Evolutionary conservation across 2,329 filamentous ascomycete species (phyloP), one percentile per base, ranked within the genome.

Genomic region (Aspergillaceae sp.): DNA sequence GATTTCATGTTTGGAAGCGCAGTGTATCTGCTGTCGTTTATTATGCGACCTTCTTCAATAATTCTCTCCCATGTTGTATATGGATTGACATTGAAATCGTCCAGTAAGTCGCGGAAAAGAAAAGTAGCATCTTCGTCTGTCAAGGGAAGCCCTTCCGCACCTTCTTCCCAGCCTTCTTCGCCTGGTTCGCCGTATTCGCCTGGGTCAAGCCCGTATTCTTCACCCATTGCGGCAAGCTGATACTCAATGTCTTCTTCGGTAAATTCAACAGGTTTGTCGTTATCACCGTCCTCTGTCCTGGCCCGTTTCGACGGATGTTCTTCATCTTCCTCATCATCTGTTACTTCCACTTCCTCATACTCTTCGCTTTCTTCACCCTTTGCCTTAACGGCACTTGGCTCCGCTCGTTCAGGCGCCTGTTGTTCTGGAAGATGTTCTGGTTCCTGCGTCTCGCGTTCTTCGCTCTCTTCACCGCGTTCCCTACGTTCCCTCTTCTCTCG

Each of bases 231-330:
- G 44, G 87, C 86, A 8, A 98, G 74, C 61, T 98, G 92, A 61
- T 84, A 90, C 33, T 87, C 90, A 56, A 98, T 94, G 60, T 98
- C 92, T 44, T 90, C 91, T 64, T 97, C 92, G 46, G 86, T 87
- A 58, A 95, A 94, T 58, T 96, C 91, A 5, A 92, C 69, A 1
- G 74, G 70, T 40, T 70, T 67, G 8, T 76, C 68, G 8, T 69
- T 52, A 48, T 48, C 34, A 67, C 73, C 76, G 37, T 74, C 71
- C 51, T 78, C 79, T 33, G 71, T 80, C 59, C 64, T 75, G 60
- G 62, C 70, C 46, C 65, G 74, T 67, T 73, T 79, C 47, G 62
- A 69, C 54, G 66, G 63, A 78, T 74, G 65, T 75, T 71, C 56
- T 77, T 68, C 74, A 40, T 76, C 73, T 11, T 58, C 68, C 52